Evolutionary conservation across 176 grass and related monocot genomes (phyloP).

Genomic region (Alloteropsis semialata): DNA sequence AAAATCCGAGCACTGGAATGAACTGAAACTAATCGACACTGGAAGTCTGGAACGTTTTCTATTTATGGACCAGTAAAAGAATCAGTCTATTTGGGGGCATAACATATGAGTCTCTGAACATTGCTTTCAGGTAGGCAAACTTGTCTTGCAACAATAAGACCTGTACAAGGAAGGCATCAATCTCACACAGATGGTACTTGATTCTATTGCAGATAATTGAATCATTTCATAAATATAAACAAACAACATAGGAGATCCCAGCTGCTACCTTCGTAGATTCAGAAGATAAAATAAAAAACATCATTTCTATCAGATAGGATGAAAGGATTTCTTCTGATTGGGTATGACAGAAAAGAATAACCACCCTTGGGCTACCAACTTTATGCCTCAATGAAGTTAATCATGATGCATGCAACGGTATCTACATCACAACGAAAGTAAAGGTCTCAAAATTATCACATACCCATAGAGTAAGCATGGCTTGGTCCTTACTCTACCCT

Average conservation of each 20-base stretch:
- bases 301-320: background rate
- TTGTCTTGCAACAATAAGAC: background rate
- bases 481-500: background rate
- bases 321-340: slow-evolving; percentile 30
- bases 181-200: background rate
- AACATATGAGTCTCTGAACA: slow-evolving; percentile 10
- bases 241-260: background rate
- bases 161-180: slow-evolving; percentile 35
- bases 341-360: slow-evolving; percentile 21
- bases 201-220: background rate
- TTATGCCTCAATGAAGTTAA: slow-evolving; percentile 14
- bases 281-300: background rate
- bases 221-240: background rate
- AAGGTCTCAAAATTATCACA: background rate
- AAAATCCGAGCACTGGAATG: background rate
- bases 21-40: background rate
- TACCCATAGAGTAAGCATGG: background rate
- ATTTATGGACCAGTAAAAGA: background rate
- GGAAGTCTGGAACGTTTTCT: background rate
- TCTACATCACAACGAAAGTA: background rate
- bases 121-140: slow-evolving; percentile 6
- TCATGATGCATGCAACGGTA: background rate
- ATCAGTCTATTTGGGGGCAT: background rate
- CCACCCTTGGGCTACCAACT: slow-evolving; percentile 1
- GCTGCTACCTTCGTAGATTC: background rate